Percentiles rank a stretch among this genome's conserved stretches.
Evolutionary conservation across 192 early-diverging fungal species (phyloP).

Genomic region (Thoreauomyces humboldtii): DNA sequence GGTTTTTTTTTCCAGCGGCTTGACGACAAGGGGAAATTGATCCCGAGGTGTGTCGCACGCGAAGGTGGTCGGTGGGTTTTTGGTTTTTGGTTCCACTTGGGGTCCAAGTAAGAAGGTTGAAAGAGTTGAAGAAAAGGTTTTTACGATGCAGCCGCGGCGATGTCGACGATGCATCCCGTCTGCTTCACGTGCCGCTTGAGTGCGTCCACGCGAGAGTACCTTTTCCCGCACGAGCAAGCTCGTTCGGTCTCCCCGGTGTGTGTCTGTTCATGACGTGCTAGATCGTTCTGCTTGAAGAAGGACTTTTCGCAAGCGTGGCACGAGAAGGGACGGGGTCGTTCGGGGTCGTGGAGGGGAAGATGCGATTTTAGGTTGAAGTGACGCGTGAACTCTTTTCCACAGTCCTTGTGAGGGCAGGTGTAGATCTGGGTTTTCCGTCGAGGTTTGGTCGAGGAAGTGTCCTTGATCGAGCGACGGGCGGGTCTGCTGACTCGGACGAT

Average conservation of each 20-base stretch:
- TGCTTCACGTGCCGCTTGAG: slow-evolving; percentile 52
- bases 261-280: slow-evolving; percentile 61
- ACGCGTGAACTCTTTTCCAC: slow-evolving; percentile 14
- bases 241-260: slow-evolving; percentile 60
- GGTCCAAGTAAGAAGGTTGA: no score
- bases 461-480: neutral
- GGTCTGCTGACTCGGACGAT: neutral
- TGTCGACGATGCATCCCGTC: slow-evolving; percentile 8
- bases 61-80: no score
- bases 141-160: neutral
- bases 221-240: slow-evolving; percentile 44
- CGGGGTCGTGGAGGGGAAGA: slow-evolving; percentile 24
- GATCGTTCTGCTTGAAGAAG: slow-evolving; percentile 57
- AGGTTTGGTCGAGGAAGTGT: neutral
- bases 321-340: slow-evolving; percentile 4
- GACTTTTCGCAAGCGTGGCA: slow-evolving; percentile 4
- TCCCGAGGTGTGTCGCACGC: no score
- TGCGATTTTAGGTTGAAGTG: slow-evolving; percentile 20
- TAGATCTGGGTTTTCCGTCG: neutral
- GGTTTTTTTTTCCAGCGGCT: no score
- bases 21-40: no score
- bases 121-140: neutral
- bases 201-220: slow-evolving; percentile 66
- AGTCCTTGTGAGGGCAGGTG: slow-evolving; percentile 12
- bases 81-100: no score